Conservation (phyloP, 768 basidiomycete species). For the Favolaschia claudopus region DNA sequence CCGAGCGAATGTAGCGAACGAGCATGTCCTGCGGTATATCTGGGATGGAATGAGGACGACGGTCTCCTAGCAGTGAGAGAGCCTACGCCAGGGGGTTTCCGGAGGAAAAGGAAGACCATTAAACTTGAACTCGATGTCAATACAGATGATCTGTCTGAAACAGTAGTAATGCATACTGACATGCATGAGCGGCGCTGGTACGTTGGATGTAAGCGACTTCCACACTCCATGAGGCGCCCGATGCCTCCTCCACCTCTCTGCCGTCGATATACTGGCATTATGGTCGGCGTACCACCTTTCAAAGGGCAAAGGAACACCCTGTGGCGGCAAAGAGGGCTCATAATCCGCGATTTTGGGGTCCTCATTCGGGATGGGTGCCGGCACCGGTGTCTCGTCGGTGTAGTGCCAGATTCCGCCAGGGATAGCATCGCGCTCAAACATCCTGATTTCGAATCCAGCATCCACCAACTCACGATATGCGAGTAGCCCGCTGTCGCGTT, state of each 20-base stretch:
- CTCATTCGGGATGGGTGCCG: conserved; percentile 45
- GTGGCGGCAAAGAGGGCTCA: conserved; percentile 44
- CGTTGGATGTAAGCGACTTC: conserved; percentile 43
- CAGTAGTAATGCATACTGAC: not conserved
- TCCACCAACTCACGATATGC: conserved; percentile 44
- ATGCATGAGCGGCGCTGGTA: conserved; percentile 45
- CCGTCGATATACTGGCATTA: conserved; percentile 26
- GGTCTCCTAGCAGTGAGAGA: not conserved
- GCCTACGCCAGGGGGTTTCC: conserved; percentile 43
- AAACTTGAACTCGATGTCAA: conserved; percentile 40
- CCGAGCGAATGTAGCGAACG: conserved; percentile 48
- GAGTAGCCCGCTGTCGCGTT: conserved; percentile 40
- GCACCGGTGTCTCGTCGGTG: conserved; percentile 43
- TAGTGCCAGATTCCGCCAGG: conserved; percentile 55
- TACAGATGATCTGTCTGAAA: conserved; percentile 21
- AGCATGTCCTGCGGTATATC: conserved; percentile 44
- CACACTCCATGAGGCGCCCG: conserved; percentile 48
- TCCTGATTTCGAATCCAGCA: conserved; percentile 39
- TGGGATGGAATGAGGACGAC: conserved; percentile 21
- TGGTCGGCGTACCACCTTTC: conserved; percentile 23
- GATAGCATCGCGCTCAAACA: conserved; percentile 39
- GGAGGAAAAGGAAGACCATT: conserved; percentile 41
- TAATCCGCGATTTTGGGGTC: conserved; percentile 43
- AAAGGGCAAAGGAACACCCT: conserved; percentile 37
- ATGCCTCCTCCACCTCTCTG: conserved; percentile 36